Percentiles rank a stretch among this genome's conserved stretches.
These are phyloP conservation scores for Alloteropsis angusta DNA, from an alignment of 202 grass and related monocot genomes.

Conservation along the genomic window DNA sequence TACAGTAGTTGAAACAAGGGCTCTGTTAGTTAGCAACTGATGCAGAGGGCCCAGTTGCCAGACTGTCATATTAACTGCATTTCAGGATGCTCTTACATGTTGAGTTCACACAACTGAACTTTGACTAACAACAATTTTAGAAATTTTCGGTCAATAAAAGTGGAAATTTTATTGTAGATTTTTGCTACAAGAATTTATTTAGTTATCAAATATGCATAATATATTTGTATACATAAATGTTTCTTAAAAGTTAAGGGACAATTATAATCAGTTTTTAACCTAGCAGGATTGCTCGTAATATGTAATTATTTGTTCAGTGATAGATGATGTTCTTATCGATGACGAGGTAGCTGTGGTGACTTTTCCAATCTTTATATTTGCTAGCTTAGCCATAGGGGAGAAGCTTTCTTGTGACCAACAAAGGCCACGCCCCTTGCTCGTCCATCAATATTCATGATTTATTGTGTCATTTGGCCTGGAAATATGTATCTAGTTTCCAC, in stretches of 20 bases:
- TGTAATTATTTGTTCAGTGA: background rate
- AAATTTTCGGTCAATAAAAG: background rate
- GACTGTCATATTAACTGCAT: background rate
- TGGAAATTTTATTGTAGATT: background rate
- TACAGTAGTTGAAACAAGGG: constrained; percentile 7
- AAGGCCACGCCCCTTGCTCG: background rate
- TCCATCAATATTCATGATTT: background rate
- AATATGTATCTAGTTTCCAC: background rate
- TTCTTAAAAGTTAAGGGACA: background rate
- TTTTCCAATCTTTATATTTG: background rate
- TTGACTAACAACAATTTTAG: background rate
- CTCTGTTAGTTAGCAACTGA: background rate
- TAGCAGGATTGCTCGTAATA: background rate
- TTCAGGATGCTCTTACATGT: background rate
- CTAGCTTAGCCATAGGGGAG: too few species aligned
- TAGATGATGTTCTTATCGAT: background rate
- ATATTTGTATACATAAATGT: too few species aligned
- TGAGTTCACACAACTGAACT: background rate
- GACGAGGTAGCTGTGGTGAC: background rate
- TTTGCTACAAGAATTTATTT: background rate
- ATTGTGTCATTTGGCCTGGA: background rate
- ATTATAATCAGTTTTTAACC: background rate
- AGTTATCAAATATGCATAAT: background rate
- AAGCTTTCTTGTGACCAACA: background rate
- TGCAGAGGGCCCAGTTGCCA: background rate